Conservation (phyloP, 176 grass and related monocot species). For the Calamus simplicifolius region DNA sequence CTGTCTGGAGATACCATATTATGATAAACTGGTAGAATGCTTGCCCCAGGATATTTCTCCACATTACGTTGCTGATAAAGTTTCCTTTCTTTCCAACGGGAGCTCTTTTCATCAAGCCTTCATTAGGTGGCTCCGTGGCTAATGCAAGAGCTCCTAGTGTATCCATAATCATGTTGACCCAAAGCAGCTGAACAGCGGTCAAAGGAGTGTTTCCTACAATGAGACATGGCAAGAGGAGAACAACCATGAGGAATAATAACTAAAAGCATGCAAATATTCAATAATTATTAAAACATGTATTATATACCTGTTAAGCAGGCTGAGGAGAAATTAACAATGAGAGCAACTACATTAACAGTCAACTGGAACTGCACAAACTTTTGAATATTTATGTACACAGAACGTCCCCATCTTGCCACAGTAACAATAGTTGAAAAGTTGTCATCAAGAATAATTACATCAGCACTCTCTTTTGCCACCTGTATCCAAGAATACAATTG, state of each 20-base stretch:
- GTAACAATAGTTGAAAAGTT: slow-evolving; percentile 91
- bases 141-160: slow-evolving; percentile 85
- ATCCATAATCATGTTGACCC: slow-evolving; percentile 99
- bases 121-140: slow-evolving; percentile 77
- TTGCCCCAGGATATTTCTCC: slow-evolving; percentile 86
- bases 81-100: slow-evolving; percentile 71
- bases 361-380: slow-evolving; percentile 97
- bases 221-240: slow-evolving; percentile 1
- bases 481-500: slow-evolving; percentile 3
- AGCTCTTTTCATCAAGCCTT: slow-evolving; percentile 63
- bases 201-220: slow-evolving; percentile 67
- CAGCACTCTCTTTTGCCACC: slow-evolving; percentile 94
- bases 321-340: slow-evolving; percentile 76
- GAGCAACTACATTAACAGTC: slow-evolving; percentile 74
- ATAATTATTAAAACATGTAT: neutral
- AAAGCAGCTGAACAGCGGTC: slow-evolving; percentile 85
- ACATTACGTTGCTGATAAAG: slow-evolving; percentile 82
- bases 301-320: slow-evolving; percentile 69
- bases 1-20: slow-evolving; percentile 80
- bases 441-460: slow-evolving; percentile 89
- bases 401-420: slow-evolving; percentile 88
- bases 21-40: slow-evolving; percentile 58
- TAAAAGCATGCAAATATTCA: too few species aligned
- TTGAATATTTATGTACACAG: slow-evolving; percentile 87
- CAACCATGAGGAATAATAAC: neutral